These are phyloP conservation scores for Conticribra guillardii DNA, from an alignment of 108 stramenopile species.

Conservation along the genomic window DNA sequence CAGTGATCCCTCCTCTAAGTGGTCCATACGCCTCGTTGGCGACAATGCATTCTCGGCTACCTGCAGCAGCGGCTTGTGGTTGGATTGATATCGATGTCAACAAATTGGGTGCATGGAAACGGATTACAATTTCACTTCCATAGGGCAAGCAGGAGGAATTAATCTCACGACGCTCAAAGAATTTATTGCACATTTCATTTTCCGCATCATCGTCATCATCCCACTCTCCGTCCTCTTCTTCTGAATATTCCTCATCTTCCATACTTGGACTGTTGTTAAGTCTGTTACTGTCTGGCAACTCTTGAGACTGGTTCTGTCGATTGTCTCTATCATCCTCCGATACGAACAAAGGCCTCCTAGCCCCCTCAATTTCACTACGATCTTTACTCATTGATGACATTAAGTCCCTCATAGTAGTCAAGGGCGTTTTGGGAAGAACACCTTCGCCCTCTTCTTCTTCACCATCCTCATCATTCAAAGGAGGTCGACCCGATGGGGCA, in stretches of 20 bases:
- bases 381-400: conserved; percentile 31
- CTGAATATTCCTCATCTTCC: neutral
- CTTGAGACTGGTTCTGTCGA: neutral
- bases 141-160: conserved; percentile 35
- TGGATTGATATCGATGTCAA: conserved; percentile 37
- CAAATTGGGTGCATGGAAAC: conserved; percentile 26
- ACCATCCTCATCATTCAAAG: neutral
- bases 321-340: conserved; percentile 1
- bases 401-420: conserved; percentile 40
- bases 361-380: conserved; percentile 32
- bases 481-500: neutral
- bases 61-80: neutral
- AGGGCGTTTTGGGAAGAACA: conserved; percentile 35
- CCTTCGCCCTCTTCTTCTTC: neutral
- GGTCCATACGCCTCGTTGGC: conserved; percentile 30
- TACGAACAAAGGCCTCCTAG: conserved; percentile 10
- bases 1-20: conserved; percentile 5
- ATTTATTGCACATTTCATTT: conserved; percentile 4
- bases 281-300: no score
- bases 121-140: conserved; percentile 37
- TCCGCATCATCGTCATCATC: conserved; percentile 1
- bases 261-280: no score
- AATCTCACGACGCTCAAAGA: conserved; percentile 3
- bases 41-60: conserved; percentile 29
- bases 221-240: conserved; percentile 17